Evolutionary conservation across 345 rosid genomes (phyloP).

Genomic region (Eucalyptus rudis): DNA sequence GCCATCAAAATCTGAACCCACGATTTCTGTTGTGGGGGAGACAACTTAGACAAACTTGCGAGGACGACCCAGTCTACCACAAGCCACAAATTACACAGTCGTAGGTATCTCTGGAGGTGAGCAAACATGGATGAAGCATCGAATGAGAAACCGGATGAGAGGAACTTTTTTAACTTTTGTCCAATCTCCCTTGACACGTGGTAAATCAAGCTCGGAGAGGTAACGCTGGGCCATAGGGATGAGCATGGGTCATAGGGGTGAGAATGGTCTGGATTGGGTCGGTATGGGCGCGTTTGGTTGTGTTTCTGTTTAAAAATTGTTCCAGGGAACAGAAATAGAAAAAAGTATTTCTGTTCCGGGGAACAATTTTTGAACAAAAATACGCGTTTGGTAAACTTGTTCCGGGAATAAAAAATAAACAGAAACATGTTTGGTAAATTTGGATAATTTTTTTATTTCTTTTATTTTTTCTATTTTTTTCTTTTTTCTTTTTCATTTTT

Average conservation of each 20-base stretch:
- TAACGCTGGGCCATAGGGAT: no score
- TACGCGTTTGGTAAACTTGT: no score
- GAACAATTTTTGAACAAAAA: no score
- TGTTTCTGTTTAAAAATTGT: no score
- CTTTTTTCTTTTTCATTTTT: no score
- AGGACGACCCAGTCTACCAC: not conserved
- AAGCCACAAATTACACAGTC: not conserved
- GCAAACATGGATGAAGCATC: not conserved
- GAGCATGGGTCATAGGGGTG: not conserved
- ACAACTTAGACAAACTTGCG: not conserved
- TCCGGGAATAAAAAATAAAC: no score
- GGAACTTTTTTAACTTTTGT: not conserved
- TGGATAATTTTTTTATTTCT: no score
- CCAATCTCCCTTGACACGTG: not conserved
- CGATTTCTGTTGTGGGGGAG: not conserved
- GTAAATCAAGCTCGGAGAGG: not conserved
- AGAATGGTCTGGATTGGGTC: fast-evolving
- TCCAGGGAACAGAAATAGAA: no score
- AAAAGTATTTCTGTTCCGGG: no score
- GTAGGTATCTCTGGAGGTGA: not conserved
- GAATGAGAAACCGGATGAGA: not conserved
- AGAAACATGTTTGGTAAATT: no score
- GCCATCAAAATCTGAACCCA: not conserved
- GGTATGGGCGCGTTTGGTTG: no score
- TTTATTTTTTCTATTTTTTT: no score